Evolutionary conservation across 1,139 yeast genomes (phyloP).

Genomic region (Pichia sp.): DNA sequence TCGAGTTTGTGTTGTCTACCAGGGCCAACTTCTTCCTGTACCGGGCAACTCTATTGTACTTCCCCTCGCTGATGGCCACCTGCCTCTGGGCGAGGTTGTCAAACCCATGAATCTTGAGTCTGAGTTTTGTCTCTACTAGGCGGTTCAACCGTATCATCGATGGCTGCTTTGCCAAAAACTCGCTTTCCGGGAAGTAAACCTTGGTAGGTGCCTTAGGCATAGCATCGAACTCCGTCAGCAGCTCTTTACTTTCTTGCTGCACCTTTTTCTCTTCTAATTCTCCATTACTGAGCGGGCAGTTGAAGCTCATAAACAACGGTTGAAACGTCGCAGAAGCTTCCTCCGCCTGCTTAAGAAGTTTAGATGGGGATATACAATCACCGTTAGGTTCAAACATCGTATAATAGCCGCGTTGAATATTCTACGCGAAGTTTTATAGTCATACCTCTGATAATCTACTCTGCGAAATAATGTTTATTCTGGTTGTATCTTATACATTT

Average conservation of each 20-base stretch:
- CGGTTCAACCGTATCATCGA: neutral
- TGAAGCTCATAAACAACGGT: neutral
- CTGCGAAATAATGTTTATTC: neutral
- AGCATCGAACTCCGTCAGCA: neutral
- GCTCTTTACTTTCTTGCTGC: neutral
- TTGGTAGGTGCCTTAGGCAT: neutral
- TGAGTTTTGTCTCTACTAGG: neutral
- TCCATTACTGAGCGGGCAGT: neutral
- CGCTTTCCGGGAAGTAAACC: neutral
- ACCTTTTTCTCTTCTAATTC: neutral
- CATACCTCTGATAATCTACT: too few species aligned
- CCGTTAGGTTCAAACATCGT: neutral
- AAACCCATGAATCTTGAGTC: neutral
- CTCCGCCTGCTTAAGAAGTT: neutral
- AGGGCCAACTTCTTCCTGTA: neutral
- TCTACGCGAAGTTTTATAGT: too few species aligned
- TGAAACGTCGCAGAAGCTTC: neutral
- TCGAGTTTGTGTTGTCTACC: neutral
- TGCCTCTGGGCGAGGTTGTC: constrained; percentile 2
- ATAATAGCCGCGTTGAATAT: neutral
- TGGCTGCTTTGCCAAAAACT: neutral
- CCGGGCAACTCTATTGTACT: neutral
- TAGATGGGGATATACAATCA: neutral
- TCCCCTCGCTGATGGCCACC: constrained; percentile 1
- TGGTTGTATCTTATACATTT: neutral